phyloP scores from a whole-genome alignment of 139 green algal species.

The Desmodesmus armatus region DNA sequence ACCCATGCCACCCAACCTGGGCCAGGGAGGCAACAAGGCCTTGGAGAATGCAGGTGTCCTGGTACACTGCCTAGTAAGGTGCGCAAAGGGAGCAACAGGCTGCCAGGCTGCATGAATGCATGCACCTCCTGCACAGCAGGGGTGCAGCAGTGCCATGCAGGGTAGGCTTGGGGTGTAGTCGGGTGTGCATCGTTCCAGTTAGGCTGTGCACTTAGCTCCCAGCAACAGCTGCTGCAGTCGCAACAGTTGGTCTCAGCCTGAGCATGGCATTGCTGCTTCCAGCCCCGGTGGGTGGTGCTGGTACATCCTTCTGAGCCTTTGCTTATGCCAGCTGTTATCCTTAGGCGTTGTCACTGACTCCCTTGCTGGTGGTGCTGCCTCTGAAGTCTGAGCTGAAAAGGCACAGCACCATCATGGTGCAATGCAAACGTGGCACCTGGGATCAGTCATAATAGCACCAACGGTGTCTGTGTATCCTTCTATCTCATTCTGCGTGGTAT shows the following conservation, averaged over 20 bases:
- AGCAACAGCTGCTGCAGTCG: background rate
- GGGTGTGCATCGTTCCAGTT: background rate
- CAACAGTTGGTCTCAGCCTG: background rate
- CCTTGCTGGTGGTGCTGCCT: no score
- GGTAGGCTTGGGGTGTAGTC: background rate
- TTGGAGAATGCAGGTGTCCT: conserved; percentile 48
- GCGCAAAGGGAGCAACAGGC: no score
- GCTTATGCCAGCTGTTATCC: no score
- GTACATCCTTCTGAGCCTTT: background rate
- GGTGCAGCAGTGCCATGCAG: background rate
- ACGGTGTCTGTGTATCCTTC: no score
- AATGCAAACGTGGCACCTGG: background rate
- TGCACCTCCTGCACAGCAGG: background rate
- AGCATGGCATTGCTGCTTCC: background rate
- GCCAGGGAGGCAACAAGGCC: conserved; percentile 46
- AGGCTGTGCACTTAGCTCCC: background rate
- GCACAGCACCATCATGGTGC: background rate
- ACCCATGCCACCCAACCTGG: conserved; percentile 50
- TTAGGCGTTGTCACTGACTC: no score
- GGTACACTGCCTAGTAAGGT: background rate
- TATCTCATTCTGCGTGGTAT: background rate
- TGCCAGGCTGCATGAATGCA: background rate
- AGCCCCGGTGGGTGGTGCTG: background rate
- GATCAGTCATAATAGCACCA: background rate
- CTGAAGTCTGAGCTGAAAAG: no score